Percentiles rank a stretch among this genome's conserved stretches.
Evolutionary conservation across 805 yeast species (phyloP).

Genomic region (Pichia californica): DNA sequence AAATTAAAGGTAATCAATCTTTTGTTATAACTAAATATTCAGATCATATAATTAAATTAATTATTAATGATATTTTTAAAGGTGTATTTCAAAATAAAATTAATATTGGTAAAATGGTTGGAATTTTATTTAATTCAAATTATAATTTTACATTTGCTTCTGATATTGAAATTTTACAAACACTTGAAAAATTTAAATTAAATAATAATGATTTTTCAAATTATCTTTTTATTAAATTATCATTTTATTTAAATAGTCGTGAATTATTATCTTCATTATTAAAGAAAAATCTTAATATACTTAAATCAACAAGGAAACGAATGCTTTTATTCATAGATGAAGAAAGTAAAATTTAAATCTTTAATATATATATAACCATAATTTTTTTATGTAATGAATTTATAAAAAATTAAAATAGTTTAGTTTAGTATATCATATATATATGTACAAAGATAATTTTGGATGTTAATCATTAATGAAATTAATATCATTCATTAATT

Average conservation of each 20-base stretch:
- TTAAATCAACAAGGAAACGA: too few species aligned
- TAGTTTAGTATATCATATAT: too few species aligned
- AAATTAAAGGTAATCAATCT: background rate
- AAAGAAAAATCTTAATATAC: too few species aligned
- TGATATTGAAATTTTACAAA: constrained; percentile 1
- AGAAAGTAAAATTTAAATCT: too few species aligned
- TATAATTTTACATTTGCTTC: constrained; percentile 4
- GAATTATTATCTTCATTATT: background rate
- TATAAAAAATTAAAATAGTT: too few species aligned
- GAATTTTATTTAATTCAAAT: background rate
- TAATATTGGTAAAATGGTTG: constrained; percentile 7
- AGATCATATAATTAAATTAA: background rate
- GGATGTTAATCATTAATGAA: too few species aligned
- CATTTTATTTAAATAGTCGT: background rate
- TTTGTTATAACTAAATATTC: constrained; percentile 3
- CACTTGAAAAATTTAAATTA: background rate
- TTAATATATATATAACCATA: too few species aligned
- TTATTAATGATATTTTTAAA: constrained; percentile 11
- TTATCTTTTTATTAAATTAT: background rate
- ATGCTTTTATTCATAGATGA: too few species aligned
- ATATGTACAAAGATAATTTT: too few species aligned
- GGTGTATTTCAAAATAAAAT: constrained; percentile 7
- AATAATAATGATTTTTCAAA: background rate
- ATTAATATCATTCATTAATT: background rate
- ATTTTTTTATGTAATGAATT: too few species aligned